These are phyloP conservation scores for Protomyces lactucae-debilis DNA, from an alignment of 1,139 yeast genomes.

Conservation along the genomic window DNA sequence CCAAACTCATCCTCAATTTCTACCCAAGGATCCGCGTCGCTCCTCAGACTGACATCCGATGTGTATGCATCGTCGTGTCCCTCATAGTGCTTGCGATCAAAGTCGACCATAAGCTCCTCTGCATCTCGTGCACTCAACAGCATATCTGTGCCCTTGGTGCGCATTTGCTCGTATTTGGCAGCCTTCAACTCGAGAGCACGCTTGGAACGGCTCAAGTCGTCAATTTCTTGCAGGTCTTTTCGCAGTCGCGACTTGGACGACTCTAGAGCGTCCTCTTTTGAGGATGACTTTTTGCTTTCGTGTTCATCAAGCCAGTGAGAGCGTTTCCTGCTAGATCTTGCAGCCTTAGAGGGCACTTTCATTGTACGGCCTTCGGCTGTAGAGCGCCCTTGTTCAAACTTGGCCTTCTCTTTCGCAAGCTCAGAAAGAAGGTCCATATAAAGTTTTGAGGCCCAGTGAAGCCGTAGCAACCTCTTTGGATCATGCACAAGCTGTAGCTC, in stretches of 20 bases:
- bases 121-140: constrained; percentile 8
- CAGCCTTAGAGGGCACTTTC: background rate
- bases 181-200: constrained; percentile 18
- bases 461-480: too few relatives aligned
- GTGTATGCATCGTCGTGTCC: background rate
- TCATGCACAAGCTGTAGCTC: too few relatives aligned
- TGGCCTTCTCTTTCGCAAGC: background rate
- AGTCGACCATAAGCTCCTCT: constrained; percentile 20
- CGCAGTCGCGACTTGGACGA: background rate
- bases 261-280: background rate
- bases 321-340: background rate
- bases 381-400: background rate
- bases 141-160: constrained; percentile 21
- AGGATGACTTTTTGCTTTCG: background rate
- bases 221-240: background rate
- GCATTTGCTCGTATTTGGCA: constrained; percentile 13
- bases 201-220: constrained; percentile 6
- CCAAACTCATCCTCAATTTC: constrained; percentile 26
- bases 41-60: background rate
- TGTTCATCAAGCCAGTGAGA: background rate
- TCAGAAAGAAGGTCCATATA: background rate
- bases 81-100: constrained; percentile 23
- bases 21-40: constrained; percentile 15
- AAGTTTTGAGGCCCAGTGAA: too few relatives aligned
- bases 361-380: background rate